phyloP scores from a whole-genome alignment of 169 alveolate genomes.

The Toxoplasma gondii region DNA sequence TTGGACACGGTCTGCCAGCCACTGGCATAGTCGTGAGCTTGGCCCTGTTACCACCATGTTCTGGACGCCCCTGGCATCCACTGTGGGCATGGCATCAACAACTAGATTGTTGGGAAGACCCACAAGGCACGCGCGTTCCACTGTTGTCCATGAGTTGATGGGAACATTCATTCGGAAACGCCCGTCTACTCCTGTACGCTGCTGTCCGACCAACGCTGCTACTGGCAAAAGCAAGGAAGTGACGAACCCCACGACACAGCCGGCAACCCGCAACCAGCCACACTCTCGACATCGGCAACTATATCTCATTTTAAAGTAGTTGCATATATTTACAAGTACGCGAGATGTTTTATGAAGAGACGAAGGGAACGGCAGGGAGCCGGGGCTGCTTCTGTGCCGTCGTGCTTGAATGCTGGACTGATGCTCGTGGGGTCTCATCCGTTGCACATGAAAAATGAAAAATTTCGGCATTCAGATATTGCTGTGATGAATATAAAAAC shows the following conservation, averaged over 20 bases:
- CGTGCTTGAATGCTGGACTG: too few species aligned
- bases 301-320: not conserved
- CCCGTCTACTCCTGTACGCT: not conserved
- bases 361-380: too few species aligned
- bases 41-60: not conserved
- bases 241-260: not conserved
- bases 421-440: too few species aligned
- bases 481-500: too few species aligned
- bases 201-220: not conserved
- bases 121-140: not conserved
- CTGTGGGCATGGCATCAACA: not conserved
- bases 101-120: not conserved
- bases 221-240: not conserved
- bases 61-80: not conserved
- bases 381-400: too few species aligned
- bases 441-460: too few species aligned
- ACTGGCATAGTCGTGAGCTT: not conserved
- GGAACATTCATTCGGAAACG: not conserved
- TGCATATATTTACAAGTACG: not conserved
- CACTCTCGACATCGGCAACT: not conserved
- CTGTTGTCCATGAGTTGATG: not conserved
- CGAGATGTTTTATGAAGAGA: too few species aligned
- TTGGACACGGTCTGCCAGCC: not conserved
- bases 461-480: too few species aligned
- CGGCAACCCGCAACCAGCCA: not conserved